phyloP scores from a whole-genome alignment of 192 early-diverging fungal species.

The Coemansia sp. region DNA sequence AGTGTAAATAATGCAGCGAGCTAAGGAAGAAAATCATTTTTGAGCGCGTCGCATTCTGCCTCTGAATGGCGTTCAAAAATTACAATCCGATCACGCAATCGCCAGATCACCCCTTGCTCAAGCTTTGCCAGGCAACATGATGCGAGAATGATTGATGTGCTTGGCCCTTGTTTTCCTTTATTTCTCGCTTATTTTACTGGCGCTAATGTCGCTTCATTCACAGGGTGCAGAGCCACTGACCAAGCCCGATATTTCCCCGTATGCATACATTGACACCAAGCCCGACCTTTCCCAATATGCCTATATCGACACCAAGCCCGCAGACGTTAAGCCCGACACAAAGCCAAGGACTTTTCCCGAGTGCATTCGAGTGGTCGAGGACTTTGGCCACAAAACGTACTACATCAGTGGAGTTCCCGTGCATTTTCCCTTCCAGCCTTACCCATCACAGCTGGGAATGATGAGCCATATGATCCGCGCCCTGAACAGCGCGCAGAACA shows the following conservation, averaged over 20 bases:
- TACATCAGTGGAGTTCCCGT: constrained; percentile 56
- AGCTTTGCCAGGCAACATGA: too few species aligned
- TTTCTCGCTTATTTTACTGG: too few species aligned
- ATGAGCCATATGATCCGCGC: constrained; percentile 64
- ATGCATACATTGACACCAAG: background rate
- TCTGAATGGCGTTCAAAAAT: background rate
- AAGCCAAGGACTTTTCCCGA: background rate
- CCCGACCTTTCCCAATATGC: too few species aligned
- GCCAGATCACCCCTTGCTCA: too few species aligned
- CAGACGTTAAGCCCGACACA: background rate
- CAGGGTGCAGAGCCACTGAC: background rate
- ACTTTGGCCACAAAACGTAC: constrained; percentile 6
- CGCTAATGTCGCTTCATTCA: background rate
- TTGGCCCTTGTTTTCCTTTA: background rate
- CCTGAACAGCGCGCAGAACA: constrained; percentile 55
- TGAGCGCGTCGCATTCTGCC: too few species aligned
- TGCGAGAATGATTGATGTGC: too few species aligned
- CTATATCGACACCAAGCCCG: background rate
- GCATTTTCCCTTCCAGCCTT: constrained; percentile 66
- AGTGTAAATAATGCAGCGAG: too few species aligned
- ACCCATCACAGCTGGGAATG: constrained; percentile 62
- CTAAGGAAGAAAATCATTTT: background rate
- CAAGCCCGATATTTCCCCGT: background rate
- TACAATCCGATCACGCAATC: background rate
- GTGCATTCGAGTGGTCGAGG: constrained; percentile 3